These are phyloP conservation scores for Suillus discolor DNA, from an alignment of 768 basidiomycete genomes.

Conservation along the genomic window DNA sequence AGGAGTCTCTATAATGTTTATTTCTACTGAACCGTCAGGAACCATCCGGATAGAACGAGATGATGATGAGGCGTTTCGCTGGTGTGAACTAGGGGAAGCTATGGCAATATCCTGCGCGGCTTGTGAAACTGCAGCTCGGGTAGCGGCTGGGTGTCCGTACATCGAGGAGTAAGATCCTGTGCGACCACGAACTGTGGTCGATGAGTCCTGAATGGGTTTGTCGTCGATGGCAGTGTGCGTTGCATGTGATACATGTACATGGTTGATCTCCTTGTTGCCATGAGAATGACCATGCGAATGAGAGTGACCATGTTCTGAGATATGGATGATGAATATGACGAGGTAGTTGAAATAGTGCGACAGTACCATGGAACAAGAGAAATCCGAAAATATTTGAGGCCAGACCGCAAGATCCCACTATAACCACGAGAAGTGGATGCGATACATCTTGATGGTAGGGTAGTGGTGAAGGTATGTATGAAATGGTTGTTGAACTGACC, in stretches of 20 bases:
- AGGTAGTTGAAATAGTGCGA: constrained; percentile 9
- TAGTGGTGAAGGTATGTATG: background rate
- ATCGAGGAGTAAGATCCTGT: constrained; percentile 59
- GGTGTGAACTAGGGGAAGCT: constrained; percentile 10
- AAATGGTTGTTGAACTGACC: constrained; percentile 43
- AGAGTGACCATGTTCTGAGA: constrained; percentile 53
- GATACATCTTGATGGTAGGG: constrained; percentile 65
- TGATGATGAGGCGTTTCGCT: constrained; percentile 26
- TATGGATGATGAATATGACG: constrained; percentile 13
- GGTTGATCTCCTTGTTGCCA: constrained; percentile 40
- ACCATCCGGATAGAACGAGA: constrained; percentile 14
- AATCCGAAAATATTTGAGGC: constrained; percentile 92
- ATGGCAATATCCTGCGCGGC: constrained; percentile 79
- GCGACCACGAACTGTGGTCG: constrained; percentile 30
- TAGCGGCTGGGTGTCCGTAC: constrained; percentile 75
- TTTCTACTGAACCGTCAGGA: constrained; percentile 3
- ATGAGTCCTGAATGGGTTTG: constrained; percentile 25
- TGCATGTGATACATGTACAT: constrained; percentile 43
- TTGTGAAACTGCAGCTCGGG: constrained; percentile 73
- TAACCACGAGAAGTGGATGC: constrained; percentile 83
- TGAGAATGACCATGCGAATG: constrained; percentile 62
- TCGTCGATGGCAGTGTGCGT: constrained; percentile 34
- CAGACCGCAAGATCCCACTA: constrained; percentile 88
- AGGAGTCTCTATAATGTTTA: background rate
- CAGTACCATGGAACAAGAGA: constrained; percentile 90